phyloP scores from a whole-genome alignment of 148 eudicot species.

The Vaccinium macrocarpon region DNA sequence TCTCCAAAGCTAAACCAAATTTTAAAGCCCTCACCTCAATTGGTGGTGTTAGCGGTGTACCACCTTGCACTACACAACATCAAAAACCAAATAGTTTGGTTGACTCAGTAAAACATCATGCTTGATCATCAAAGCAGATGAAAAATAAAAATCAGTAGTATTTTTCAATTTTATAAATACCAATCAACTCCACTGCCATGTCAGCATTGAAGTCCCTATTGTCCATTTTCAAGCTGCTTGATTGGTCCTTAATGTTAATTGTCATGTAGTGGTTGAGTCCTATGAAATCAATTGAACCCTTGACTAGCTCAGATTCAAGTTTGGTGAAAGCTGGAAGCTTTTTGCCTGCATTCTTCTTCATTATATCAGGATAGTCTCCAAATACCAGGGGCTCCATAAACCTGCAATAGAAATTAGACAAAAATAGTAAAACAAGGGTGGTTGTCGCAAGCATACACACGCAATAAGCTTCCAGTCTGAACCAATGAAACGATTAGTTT shows the following conservation, averaged over 20 bases:
- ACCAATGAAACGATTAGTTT: background rate
- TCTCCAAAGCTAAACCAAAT: background rate
- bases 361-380: slow-evolving; percentile 56
- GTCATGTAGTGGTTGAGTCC: slow-evolving; percentile 52
- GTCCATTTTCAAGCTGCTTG: slow-evolving; percentile 21
- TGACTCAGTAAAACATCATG: background rate
- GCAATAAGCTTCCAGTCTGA: background rate
- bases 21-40: slow-evolving; percentile 13
- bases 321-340: slow-evolving; percentile 45
- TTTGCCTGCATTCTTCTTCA: slow-evolving; percentile 41
- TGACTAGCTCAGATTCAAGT: slow-evolving; percentile 39
- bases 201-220: slow-evolving; percentile 42
- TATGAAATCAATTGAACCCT: slow-evolving; percentile 57
- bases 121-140: background rate
- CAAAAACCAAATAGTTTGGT: background rate
- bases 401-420: slow-evolving; percentile 30
- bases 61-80: too few relatives aligned
- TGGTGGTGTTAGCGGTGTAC: background rate
- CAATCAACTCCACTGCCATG: slow-evolving; percentile 23
- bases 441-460: background rate
- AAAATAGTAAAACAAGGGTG: background rate
- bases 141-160: background rate
- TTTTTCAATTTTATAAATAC: slow-evolving; percentile 26
- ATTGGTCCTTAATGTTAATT: slow-evolving; percentile 28
- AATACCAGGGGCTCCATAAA: slow-evolving; percentile 46